phyloP scores from a whole-genome alignment of 192 early-diverging fungal species.

The Gonapodya prolifera region DNA sequence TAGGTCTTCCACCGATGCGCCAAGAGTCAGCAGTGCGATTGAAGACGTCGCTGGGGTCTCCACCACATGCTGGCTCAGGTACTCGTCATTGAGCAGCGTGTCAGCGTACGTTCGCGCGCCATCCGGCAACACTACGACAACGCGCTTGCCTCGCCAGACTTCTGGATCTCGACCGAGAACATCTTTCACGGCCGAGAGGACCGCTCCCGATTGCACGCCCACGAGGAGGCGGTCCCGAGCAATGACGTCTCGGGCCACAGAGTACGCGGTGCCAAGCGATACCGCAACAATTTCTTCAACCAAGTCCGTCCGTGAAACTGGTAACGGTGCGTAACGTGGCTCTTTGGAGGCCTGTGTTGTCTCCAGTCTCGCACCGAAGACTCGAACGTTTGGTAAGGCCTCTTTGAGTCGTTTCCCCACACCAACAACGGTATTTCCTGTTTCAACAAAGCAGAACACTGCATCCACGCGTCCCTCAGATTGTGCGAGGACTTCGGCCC shows the following conservation, averaged over 20 bases:
- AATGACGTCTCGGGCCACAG: neutral
- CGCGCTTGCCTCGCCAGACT: neutral
- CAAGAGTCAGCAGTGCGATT: neutral
- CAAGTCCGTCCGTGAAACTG: neutral
- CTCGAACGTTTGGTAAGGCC: neutral
- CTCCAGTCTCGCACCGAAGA: neutral
- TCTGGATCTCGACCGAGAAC: neutral
- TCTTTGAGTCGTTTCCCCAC: neutral
- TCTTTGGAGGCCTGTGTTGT: neutral
- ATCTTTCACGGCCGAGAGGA: neutral
- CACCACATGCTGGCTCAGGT: neutral
- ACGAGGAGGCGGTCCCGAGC: neutral
- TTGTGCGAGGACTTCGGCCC: neutral
- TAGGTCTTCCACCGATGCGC: conserved; percentile 69
- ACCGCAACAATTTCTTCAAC: neutral
- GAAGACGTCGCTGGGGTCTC: neutral
- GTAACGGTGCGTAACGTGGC: neutral
- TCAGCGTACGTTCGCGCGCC: neutral
- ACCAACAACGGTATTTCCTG: neutral
- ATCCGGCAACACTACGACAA: neutral
- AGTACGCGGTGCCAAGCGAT: neutral
- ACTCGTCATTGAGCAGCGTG: neutral
- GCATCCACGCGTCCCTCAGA: neutral
- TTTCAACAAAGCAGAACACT: neutral
- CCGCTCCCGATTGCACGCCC: neutral